Evolutionary conservation across 2,329 filamentous ascomycete species (phyloP).

Genomic region (Byssochlamys sp.): DNA sequence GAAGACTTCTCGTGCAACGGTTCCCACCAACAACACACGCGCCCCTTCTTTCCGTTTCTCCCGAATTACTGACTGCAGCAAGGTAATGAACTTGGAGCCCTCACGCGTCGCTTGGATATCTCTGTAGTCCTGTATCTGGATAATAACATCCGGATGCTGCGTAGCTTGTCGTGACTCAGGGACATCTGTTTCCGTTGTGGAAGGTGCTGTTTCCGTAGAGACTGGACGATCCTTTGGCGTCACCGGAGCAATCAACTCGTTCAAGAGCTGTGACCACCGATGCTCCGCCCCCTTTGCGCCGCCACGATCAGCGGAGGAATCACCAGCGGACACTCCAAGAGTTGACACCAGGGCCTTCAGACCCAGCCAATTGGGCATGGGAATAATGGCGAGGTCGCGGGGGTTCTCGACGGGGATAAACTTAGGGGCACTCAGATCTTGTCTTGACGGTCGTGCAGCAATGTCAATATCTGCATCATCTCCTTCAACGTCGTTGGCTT

Average conservation of each 20-base stretch:
- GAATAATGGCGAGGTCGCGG: constrained; percentile 22
- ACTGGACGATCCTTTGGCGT: constrained; percentile 6
- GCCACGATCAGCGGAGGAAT: constrained; percentile 11
- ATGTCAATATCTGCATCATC: constrained; percentile 33
- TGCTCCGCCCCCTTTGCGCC: constrained; percentile 17
- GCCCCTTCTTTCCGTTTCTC: constrained; percentile 61
- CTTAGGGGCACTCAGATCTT: constrained; percentile 14
- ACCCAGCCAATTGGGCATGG: constrained; percentile 21
- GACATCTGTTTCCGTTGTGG: constrained; percentile 5
- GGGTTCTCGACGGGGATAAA: constrained; percentile 27
- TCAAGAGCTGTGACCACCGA: constrained; percentile 25
- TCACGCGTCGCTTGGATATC: constrained; percentile 63
- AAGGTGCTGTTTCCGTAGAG: constrained; percentile 4
- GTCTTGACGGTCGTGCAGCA: constrained; percentile 8
- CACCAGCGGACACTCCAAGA: constrained; percentile 17
- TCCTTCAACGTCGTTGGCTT: constrained; percentile 38
- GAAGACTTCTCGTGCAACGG: constrained; percentile 47
- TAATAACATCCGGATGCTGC: constrained; percentile 46
- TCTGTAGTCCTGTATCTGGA: constrained; percentile 72
- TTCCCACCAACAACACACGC: constrained; percentile 70
- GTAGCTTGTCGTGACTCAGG: constrained; percentile 9
- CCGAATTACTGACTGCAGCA: constrained; percentile 63
- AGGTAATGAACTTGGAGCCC: constrained; percentile 58
- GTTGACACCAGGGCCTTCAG: constrained; percentile 25
- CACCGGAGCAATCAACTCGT: constrained; percentile 24